Evolutionary conservation across 257 asterid genomes (phyloP).

Genomic region (Striga asiatica): DNA sequence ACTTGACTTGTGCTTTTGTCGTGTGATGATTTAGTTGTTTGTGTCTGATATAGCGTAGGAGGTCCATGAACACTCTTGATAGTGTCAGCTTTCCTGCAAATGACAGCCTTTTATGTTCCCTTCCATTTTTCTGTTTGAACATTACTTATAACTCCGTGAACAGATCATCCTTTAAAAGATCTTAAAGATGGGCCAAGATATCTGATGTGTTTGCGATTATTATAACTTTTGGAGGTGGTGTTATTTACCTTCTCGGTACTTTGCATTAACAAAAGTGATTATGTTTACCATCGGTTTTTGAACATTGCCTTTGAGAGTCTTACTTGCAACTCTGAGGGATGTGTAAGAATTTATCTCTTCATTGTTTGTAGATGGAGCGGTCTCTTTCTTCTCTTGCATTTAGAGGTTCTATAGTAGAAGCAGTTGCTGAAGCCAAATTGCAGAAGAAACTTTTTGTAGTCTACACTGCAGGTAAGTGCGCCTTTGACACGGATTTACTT

Average conservation of each 20-base stretch:
- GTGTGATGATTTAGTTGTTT: not conserved
- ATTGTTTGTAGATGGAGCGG: slow-evolving; percentile 56
- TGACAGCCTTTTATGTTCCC: not conserved
- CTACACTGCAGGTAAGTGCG: slow-evolving; percentile 57
- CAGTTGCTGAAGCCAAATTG: slow-evolving; percentile 71
- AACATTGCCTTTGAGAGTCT: not conserved
- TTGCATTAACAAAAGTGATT: not conserved
- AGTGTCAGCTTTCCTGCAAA: not conserved
- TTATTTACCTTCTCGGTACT: not conserved
- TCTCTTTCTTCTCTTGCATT: slow-evolving; percentile 62
- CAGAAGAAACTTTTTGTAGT: slow-evolving; percentile 90
- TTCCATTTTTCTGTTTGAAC: not conserved
- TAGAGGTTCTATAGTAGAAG: slow-evolving; percentile 72
- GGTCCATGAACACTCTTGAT: not conserved
- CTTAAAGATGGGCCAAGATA: not conserved
- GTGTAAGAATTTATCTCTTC: slow-evolving; percentile 6
- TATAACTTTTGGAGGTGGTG: not conserved
- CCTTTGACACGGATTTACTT: slow-evolving; percentile 7
- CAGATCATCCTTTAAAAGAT: not conserved
- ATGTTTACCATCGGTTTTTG: not conserved
- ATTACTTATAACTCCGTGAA: not conserved
- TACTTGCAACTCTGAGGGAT: not conserved
- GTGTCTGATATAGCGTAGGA: not conserved
- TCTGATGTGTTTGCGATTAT: not conserved
- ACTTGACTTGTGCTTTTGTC: not conserved